Evolutionary conservation across 2,329 filamentous ascomycete species (phyloP), one percentile per base, ranked within the genome.

Genomic region (Xylariaceae sp.): DNA sequence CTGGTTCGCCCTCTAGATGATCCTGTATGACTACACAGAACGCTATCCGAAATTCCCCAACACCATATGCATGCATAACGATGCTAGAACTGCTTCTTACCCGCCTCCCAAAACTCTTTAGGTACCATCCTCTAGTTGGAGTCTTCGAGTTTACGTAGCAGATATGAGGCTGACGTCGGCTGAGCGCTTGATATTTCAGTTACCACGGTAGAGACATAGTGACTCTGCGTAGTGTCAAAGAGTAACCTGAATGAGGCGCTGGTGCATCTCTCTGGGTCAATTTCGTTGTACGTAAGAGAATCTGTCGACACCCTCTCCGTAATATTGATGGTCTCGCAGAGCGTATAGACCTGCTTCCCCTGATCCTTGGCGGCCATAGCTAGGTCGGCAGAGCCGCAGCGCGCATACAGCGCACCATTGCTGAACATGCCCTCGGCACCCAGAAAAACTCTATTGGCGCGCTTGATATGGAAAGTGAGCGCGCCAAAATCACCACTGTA

Each of bases 281-380:
- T 86, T 75, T 99, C 94, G 70, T 99, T 99, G 66, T 90, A 86
- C 42, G 94, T 92, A 62, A 97, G 89, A 29, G 90, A 92, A 72
- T 97, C 94, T 11, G 95, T 83, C 5, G 90, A 88, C 8, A 96
- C 89, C 55, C 90, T 86, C 85, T 74, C 81, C 32, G 65, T 94
- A 70, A 97, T 96, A 73, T 97, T 99, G 74, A 97, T 86, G 3
- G 88, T 94, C 74, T 97, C 92, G 71, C 90, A 96, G 56, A 95
- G 87, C 2, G 95, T 89, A 35, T 95, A 85, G 55, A 97, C 89
- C 1, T 89, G 88, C 39, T 91, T 82, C 55, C 87, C 85, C 26
- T 84, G 78, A 54, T 88, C 83, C 50, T 86, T 83, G 4, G 91
- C 92, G 42, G 87, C 84, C 76, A 94, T 87, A 19, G 92, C 91